These are phyloP conservation scores for Ceratocystis destructans DNA, from an alignment of 2,329 filamentous ascomycete species.

Conservation along the genomic window DNA sequence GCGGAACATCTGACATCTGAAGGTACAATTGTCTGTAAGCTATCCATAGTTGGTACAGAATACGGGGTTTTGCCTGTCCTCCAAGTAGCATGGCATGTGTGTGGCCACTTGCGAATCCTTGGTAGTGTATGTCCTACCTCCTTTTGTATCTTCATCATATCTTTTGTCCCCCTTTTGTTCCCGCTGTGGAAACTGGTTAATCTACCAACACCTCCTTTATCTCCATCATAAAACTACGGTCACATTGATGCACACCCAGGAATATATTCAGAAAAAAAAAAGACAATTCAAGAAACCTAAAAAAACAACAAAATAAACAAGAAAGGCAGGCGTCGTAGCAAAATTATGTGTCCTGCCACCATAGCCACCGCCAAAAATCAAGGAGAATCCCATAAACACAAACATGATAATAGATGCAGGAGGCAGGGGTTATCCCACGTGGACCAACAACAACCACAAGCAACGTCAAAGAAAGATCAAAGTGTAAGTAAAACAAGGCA, in stretches of 20 bases:
- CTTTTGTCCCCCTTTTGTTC: neutral
- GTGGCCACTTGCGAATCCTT: conserved; percentile 1
- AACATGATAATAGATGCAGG: conserved; percentile 12
- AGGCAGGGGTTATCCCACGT: neutral
- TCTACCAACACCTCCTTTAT: neutral
- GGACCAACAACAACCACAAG: neutral
- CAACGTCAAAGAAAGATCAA: conserved; percentile 4
- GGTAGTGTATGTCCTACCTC: neutral
- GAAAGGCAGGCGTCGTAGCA: neutral
- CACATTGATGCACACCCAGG: neutral
- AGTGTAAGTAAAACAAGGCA: conserved; percentile 5
- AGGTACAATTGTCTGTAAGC: too few relatives aligned
- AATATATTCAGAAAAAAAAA: neutral
- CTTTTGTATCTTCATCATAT: neutral
- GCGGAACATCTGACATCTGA: too few relatives aligned
- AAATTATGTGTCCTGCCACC: neutral
- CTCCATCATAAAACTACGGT: neutral
- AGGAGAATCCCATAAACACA: conserved; percentile 10
- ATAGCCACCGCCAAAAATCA: neutral
- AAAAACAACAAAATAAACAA: neutral
- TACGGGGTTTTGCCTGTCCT: neutral
- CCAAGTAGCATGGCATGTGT: neutral
- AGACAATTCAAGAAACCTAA: neutral
- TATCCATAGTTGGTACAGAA: neutral
- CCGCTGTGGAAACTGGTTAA: too few relatives aligned